Base-by-base conservation (phyloP, 2,329 filamentous ascomycete species). In the Gliomastix tumulicola region DNA sequence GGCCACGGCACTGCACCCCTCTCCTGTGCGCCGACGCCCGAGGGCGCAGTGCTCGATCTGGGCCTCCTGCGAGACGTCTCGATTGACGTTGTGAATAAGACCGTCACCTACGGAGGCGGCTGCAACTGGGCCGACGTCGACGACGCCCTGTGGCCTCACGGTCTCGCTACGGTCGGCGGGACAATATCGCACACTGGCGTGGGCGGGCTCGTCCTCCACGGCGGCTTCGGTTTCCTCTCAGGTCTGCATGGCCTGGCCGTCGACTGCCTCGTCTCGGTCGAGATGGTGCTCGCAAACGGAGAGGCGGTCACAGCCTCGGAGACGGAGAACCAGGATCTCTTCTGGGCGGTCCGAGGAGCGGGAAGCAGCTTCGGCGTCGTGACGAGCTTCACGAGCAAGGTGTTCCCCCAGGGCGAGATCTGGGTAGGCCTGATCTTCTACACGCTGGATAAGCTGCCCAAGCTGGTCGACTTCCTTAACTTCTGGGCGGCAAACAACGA, bases 181-280 rank as follows among this genome's bases (percentile, higher is more conserved):
- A 79, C 76, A 0, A 74, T 81, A 9, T 73, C 73, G 30, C 72
- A 80, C 43, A 81, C 76, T 2, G 77, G 78, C 6, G 70, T 82
- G 6, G 76, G 74, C 3, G 78, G 74, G 0, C 56, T 81, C 12
- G 67, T 69, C 0, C 51, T 79, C 2, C 74, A 74, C 1, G 76
- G 76, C 18, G 77, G 76, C 2, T 76, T 74, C 46, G 75, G 78
- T 2, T 68, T 70, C 53, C 55, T 82, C 13, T 69, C 63, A 19
- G 69, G 72, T 1, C 56, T 60, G 21, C 59, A 75, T 36, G 79
- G 79, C 0, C 59, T 81, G 8, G 47, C 59, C 4, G 51, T 65
- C 9, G 68, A 71, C 41, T 55, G 57, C 15, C 49, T 71, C 4
- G 15, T 66, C 6, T 56, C 56, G 0, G 56, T 53, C 4, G 49